These are phyloP conservation scores for Fonsecaea nubica DNA, from an alignment of 2,329 filamentous ascomycete species.

Conservation along the genomic window DNA sequence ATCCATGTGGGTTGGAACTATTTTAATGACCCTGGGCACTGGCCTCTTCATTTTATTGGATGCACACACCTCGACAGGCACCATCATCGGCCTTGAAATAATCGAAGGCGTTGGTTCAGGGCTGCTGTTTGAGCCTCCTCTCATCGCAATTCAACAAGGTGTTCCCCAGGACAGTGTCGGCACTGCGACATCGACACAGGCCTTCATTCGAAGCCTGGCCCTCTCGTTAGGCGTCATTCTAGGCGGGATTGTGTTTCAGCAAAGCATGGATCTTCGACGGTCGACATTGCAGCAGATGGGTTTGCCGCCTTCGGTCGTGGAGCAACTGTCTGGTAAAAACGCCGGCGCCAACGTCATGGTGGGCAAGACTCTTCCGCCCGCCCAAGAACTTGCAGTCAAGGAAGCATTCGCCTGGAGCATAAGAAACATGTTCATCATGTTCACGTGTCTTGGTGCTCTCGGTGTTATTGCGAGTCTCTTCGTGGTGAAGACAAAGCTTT, in stretches of 20 bases:
- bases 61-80: constrained; percentile 53
- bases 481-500: constrained; percentile 48
- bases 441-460: constrained; percentile 28
- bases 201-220: constrained; percentile 65
- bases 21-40: constrained; percentile 54
- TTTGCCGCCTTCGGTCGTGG: constrained; percentile 39
- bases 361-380: constrained; percentile 39
- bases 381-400: constrained; percentile 49
- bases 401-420: constrained; percentile 52
- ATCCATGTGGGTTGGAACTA: constrained; percentile 54
- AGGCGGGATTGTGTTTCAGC: constrained; percentile 59
- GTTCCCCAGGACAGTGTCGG: constrained; percentile 59
- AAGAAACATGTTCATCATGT: constrained; percentile 59
- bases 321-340: constrained; percentile 35
- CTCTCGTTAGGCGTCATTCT: constrained; percentile 65
- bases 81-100: constrained; percentile 52
- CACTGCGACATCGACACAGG: constrained; percentile 67
- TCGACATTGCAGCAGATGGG: constrained; percentile 36
- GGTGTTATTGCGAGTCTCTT: constrained; percentile 43
- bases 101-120: constrained; percentile 53
- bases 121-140: constrained; percentile 61
- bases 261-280: constrained; percentile 43
- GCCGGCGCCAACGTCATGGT: constrained; percentile 43
- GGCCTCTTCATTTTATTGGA: constrained; percentile 56
- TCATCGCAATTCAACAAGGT: constrained; percentile 63